phyloP scores from a whole-genome alignment of 768 basidiomycete species.

The Clathrus columnatus region DNA sequence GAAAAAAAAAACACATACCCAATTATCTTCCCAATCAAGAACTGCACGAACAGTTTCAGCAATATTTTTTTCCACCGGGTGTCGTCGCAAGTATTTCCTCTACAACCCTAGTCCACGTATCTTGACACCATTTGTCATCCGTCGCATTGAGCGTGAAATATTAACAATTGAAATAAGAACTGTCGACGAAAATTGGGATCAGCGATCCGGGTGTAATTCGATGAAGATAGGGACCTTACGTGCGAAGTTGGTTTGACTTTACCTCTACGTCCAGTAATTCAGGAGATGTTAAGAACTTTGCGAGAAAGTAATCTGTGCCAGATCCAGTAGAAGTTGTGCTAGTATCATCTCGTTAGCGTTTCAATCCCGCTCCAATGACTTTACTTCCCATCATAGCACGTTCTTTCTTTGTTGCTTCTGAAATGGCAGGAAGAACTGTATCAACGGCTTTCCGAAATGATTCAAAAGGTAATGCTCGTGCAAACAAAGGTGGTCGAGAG shows the following conservation, averaged over 20 bases:
- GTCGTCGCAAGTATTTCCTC: constrained; percentile 62
- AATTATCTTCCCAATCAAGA: constrained; percentile 78
- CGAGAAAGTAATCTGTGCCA: constrained; percentile 76
- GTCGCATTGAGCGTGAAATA: constrained; percentile 60
- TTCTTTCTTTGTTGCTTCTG: constrained; percentile 82
- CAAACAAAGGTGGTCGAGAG: constrained; percentile 69
- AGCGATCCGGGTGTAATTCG: constrained; percentile 49
- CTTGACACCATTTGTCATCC: constrained; percentile 71
- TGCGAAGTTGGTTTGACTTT: background rate
- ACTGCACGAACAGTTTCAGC: constrained; percentile 64
- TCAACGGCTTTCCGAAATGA: constrained; percentile 64
- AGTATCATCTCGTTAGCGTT: constrained; percentile 57
- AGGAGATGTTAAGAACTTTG: constrained; percentile 85
- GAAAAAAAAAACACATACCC: constrained; percentile 37
- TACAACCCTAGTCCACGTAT: constrained; percentile 47
- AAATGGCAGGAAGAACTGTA: constrained; percentile 68
- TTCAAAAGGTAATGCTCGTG: constrained; percentile 42
- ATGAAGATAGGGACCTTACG: constrained; percentile 5
- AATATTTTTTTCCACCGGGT: constrained; percentile 68
- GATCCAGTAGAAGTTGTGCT: constrained; percentile 37
- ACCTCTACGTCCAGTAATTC: constrained; percentile 87
- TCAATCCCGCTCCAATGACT: constrained; percentile 35
- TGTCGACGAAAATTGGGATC: constrained; percentile 92
- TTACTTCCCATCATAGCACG: constrained; percentile 81
- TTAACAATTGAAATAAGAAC: constrained; percentile 76